These are phyloP conservation scores for Paxillus involutus DNA, from an alignment of 768 basidiomycete genomes.

Conservation along the genomic window DNA sequence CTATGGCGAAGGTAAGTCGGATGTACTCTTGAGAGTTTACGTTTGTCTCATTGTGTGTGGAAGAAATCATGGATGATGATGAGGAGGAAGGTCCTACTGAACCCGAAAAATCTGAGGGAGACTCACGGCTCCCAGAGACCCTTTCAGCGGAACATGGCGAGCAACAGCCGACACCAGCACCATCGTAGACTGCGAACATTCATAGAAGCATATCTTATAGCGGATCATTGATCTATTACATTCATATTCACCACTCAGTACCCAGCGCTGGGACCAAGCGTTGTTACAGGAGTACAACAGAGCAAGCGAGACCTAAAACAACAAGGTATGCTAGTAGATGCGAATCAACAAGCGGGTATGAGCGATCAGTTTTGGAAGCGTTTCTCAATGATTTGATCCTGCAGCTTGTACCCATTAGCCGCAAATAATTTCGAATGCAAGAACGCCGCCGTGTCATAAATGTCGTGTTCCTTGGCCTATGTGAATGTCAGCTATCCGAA, in stretches of 20 bases:
- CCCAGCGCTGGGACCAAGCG: conserved; percentile 19
- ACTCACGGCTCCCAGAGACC: conserved; percentile 1
- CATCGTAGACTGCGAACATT: conserved; percentile 18
- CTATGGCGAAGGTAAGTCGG: conserved; percentile 84
- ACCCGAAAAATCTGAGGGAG: conserved; percentile 8
- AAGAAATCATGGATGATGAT: conserved; percentile 72
- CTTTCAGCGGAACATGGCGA: conserved; percentile 7
- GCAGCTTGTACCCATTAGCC: conserved; percentile 85
- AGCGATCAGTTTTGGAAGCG: conserved; percentile 48
- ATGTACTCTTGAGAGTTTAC: background rate
- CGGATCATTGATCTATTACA: conserved; percentile 26
- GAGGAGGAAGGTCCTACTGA: conserved; percentile 41
- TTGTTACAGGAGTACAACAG: conserved; percentile 12
- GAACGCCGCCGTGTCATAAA: conserved; percentile 88
- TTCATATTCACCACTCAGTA: conserved; percentile 32
- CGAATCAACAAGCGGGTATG: background rate
- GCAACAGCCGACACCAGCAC: conserved; percentile 8
- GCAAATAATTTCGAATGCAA: conserved; percentile 79
- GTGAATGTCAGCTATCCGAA: conserved; percentile 8
- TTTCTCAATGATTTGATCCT: conserved; percentile 69
- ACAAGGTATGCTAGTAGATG: conserved; percentile 1
- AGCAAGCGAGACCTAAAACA: conserved; percentile 4
- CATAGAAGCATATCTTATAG: conserved; percentile 22
- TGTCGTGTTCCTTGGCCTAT: conserved; percentile 96
- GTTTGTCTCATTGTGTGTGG: conserved; percentile 4